These are phyloP conservation scores for Saturnispora mendoncae DNA, from an alignment of 805 yeast genomes.

Conservation along the genomic window DNA sequence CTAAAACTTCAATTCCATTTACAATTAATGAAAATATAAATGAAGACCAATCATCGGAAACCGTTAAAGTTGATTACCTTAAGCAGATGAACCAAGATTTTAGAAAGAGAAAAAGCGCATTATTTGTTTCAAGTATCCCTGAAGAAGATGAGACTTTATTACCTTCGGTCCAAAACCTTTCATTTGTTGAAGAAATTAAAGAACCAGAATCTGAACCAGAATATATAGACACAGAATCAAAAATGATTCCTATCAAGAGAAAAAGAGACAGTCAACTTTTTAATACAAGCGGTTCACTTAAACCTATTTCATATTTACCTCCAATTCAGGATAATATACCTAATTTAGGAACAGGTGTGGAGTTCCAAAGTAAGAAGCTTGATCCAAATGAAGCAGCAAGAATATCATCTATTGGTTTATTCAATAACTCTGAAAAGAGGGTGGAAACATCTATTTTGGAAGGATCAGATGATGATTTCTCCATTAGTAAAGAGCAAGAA, in stretches of 20 bases:
- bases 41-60: too few species aligned
- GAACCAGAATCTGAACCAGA: slow-evolving; percentile 22
- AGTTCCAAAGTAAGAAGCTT: not conserved
- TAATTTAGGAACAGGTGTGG: not conserved
- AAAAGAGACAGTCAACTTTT: slow-evolving; percentile 7
- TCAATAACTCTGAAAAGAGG: too few species aligned
- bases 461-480: not conserved
- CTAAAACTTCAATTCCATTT: too few species aligned
- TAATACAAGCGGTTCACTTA: slow-evolving; percentile 12
- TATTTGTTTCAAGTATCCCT: slow-evolving; percentile 15
- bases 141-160: not conserved
- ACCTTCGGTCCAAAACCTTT: not conserved
- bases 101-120: slow-evolving; percentile 40
- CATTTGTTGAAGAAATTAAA: slow-evolving; percentile 10
- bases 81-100: slow-evolving; percentile 9
- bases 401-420: not conserved
- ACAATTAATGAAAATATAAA: too few species aligned
- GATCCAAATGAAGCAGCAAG: slow-evolving; percentile 5
- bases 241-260: slow-evolving; percentile 11
- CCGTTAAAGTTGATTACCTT: slow-evolving; percentile 8
- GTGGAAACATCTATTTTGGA: not conserved
- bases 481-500: not conserved
- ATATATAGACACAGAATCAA: slow-evolving; percentile 11
- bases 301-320: not conserved
- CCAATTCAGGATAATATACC: slow-evolving; percentile 3